A percentile compares a stretch with the other conserved stretches of the same genome.
phyloP scores from a whole-genome alignment of 805 yeast species.

The Ogataea wickerhamii region DNA sequence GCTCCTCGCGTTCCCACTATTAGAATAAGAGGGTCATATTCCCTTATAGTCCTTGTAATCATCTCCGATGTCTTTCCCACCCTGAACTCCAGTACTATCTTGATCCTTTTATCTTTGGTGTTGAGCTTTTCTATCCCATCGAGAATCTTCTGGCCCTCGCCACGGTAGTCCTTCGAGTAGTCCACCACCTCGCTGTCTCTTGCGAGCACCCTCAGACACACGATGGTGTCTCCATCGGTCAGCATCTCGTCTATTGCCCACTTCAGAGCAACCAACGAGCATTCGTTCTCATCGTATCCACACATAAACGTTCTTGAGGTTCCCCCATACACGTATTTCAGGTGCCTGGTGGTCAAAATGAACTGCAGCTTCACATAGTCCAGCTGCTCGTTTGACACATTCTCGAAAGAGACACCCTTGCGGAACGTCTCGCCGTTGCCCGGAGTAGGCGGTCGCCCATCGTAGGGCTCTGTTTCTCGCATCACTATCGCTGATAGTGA shows the following conservation, averaged over 20 bases:
- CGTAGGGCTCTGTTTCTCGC: slow-evolving; percentile 5
- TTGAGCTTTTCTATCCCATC: slow-evolving; percentile 33
- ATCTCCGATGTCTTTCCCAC: slow-evolving; percentile 41
- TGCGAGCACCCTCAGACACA: slow-evolving; percentile 42
- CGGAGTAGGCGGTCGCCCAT: slow-evolving; percentile 7
- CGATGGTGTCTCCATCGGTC: slow-evolving; percentile 44
- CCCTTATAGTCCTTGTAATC: slow-evolving; percentile 38
- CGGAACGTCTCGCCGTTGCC: slow-evolving; percentile 18
- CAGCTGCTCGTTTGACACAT: slow-evolving; percentile 34
- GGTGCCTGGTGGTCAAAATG: slow-evolving; percentile 38
- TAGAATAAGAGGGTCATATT: slow-evolving; percentile 43
- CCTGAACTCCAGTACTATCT: slow-evolving; percentile 41
- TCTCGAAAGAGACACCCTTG: slow-evolving; percentile 40
- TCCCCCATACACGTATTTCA: slow-evolving; percentile 32
- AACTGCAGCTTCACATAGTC: slow-evolving; percentile 30
- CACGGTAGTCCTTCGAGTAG: slow-evolving; percentile 26
- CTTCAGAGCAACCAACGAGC: slow-evolving; percentile 40
- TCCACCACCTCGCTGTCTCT: slow-evolving; percentile 25
- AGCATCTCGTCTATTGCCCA: slow-evolving; percentile 45
- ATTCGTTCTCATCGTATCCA: slow-evolving; percentile 40
- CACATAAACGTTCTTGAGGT: slow-evolving; percentile 41
- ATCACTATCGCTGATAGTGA: neutral
- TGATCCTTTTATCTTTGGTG: slow-evolving; percentile 34
- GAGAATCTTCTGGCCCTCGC: slow-evolving; percentile 34
- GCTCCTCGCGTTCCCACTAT: slow-evolving; percentile 43